Evolutionary conservation across 306 rosid genomes (phyloP).

Genomic region (Corylus avellana): DNA sequence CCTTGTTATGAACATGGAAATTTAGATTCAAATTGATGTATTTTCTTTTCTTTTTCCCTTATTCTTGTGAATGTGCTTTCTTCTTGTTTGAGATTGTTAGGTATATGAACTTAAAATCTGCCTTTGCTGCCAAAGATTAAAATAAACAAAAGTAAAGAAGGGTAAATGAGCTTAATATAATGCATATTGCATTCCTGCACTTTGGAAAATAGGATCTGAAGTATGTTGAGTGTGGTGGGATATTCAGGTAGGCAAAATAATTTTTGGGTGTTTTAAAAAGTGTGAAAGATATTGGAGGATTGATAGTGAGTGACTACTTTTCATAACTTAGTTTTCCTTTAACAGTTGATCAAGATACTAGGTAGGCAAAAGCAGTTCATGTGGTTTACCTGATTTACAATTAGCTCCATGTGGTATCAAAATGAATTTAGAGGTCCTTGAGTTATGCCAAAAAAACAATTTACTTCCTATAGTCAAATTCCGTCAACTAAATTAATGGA

Average conservation of each 20-base stretch:
- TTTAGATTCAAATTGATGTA: not conserved
- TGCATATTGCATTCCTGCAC: not conserved
- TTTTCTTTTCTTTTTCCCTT: conserved; percentile 1
- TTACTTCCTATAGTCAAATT: too few species aligned
- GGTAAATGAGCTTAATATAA: not conserved
- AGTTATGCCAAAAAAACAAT: too few species aligned
- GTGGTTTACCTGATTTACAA: too few species aligned
- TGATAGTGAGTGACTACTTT: not conserved
- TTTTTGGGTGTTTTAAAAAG: not conserved
- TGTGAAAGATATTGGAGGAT: not conserved
- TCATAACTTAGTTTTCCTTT: not conserved
- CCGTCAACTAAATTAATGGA: too few species aligned
- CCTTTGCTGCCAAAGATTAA: not conserved
- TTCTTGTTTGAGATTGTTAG: not conserved
- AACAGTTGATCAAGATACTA: not conserved
- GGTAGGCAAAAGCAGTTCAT: too few species aligned
- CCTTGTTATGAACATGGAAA: not conserved
- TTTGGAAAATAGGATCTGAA: not conserved
- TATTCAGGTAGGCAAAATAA: not conserved
- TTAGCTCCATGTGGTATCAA: too few species aligned
- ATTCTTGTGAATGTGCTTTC: not conserved
- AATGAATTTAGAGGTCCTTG: too few species aligned
- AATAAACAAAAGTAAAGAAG: not conserved
- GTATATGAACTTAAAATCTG: conserved; percentile 10
- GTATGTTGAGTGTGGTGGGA: not conserved